Evolutionary conservation across 306 rosid genomes (phyloP), one percentile per base, ranked within the genome.

Genomic region (Biancaea sappan): DNA sequence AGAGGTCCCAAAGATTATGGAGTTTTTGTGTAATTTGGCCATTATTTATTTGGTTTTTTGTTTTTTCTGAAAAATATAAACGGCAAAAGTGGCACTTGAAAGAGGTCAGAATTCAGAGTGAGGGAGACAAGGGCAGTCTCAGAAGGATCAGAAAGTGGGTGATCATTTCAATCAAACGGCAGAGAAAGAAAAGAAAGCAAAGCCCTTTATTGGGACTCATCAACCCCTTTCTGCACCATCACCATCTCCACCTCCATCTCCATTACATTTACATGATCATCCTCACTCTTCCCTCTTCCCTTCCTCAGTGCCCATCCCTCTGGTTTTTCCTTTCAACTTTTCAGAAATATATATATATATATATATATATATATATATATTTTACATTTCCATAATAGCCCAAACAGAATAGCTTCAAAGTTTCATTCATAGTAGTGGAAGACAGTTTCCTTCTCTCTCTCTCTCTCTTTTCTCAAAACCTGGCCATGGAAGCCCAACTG

Each of bases 191-290:
- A 74, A 66, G 47, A 83, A 79, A 84, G 80, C 73, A 64, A 16
- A 46, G 6, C 22, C 73, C 91, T 87, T 89, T 89, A 81, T 86
- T 79, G 92, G 94, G 82, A 91, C 89, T 87, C 97, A 82, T 82
- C 22, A 87, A 81, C 62, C 83, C 83, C 71, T 78, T 69, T 54
- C 54, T 47, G 24, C 69, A 21, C 79, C 6, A 46, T 34, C 69
- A 52, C 79, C 4, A 32, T 34, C 63, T n/a, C n/a, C n/a, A n/a
- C n/a, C n/a, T n/a, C n/a, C n/a, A n/a, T n/a, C n/a, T n/a, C n/a
- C n/a, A n/a, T n/a, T n/a, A n/a, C n/a, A n/a, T n/a, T n/a, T n/a
- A n/a, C n/a, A n/a, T n/a, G n/a, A n/a, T n/a, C n/a, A n/a, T n/a
- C n/a, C n/a, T n/a, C n/a, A n/a, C n/a, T n/a, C n/a, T n/a, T n/a